Evolutionary conservation across 495 filamentous ascomycete species (phyloP).

Genomic region (Aspergillus coremiiformis): DNA sequence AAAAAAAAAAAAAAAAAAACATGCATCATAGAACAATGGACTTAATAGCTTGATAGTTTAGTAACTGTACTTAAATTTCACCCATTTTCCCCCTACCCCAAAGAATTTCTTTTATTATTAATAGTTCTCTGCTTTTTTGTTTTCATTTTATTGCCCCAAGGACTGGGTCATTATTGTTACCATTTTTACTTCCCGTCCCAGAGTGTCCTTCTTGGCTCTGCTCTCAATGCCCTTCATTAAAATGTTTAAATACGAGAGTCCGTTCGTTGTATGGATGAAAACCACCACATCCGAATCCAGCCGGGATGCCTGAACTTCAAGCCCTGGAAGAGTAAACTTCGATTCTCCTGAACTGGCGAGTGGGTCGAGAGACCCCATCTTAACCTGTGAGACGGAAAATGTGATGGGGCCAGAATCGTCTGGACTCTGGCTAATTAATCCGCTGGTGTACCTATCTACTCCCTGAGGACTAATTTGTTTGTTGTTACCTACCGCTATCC

Average conservation of each 20-base stretch:
- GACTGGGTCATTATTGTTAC: neutral
- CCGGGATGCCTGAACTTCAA: neutral
- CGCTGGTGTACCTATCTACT: neutral
- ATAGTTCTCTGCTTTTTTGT: neutral
- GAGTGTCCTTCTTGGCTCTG: neutral
- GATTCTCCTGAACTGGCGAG: constrained; percentile 5
- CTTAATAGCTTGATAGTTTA: neutral
- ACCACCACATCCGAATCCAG: neutral
- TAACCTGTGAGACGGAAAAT: neutral
- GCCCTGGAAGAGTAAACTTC: neutral
- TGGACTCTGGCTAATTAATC: neutral
- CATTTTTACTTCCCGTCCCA: neutral
- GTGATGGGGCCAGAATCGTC: constrained; percentile 1
- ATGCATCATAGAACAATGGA: neutral
- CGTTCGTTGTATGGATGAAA: neutral
- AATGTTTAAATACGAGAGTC: too few species aligned
- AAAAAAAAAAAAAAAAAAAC: neutral
- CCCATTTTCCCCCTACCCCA: neutral
- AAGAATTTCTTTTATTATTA: neutral
- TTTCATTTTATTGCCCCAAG: neutral
- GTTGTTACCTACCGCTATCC: neutral
- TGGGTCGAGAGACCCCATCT: neutral
- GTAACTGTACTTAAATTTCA: neutral
- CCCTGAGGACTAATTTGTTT: too few species aligned
- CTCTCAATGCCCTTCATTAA: neutral